These are phyloP conservation scores for Lactarius sp. DNA, from an alignment of 768 basidiomycete genomes.

Conservation along the genomic window DNA sequence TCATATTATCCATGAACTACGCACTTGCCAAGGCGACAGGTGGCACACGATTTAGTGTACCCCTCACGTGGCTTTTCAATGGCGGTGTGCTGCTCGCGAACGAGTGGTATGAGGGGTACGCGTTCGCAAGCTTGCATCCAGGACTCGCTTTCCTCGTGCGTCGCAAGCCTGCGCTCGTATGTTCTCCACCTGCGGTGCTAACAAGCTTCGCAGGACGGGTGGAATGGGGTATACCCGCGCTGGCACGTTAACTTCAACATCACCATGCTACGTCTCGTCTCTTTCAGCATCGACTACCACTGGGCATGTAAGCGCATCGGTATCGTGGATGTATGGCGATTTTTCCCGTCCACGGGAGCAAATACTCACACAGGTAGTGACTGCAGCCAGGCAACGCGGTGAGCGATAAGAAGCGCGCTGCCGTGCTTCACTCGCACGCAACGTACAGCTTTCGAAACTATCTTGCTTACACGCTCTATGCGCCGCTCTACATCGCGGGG, in stretches of 20 bases:
- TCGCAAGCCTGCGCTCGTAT: neutral
- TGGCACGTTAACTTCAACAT: constrained; percentile 97
- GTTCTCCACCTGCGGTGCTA: neutral
- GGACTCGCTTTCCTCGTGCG: constrained; percentile 59
- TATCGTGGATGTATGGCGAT: constrained; percentile 38
- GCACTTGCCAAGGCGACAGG: constrained; percentile 45
- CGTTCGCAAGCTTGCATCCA: constrained; percentile 52
- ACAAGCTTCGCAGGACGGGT: constrained; percentile 46
- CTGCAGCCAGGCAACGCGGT: constrained; percentile 31
- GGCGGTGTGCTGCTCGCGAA: constrained; percentile 67
- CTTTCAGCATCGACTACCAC: constrained; percentile 89
- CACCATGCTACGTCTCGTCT: constrained; percentile 88
- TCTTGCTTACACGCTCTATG: constrained; percentile 81
- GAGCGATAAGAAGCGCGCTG: constrained; percentile 57
- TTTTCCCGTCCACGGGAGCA: neutral
- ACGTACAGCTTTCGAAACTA: constrained; percentile 70
- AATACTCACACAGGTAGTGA: neutral
- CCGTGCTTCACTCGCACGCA: constrained; percentile 47
- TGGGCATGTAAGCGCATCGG: constrained; percentile 58
- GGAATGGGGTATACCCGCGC: constrained; percentile 75
- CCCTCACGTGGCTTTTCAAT: constrained; percentile 78
- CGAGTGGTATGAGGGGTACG: constrained; percentile 70
- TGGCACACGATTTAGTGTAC: constrained; percentile 43
- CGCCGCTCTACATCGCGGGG: constrained; percentile 92
- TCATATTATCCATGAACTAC: constrained; percentile 70